phyloP scores from a whole-genome alignment of 1,284 basidiomycete genomes.

The Cutaneotrichosporon sp. region DNA sequence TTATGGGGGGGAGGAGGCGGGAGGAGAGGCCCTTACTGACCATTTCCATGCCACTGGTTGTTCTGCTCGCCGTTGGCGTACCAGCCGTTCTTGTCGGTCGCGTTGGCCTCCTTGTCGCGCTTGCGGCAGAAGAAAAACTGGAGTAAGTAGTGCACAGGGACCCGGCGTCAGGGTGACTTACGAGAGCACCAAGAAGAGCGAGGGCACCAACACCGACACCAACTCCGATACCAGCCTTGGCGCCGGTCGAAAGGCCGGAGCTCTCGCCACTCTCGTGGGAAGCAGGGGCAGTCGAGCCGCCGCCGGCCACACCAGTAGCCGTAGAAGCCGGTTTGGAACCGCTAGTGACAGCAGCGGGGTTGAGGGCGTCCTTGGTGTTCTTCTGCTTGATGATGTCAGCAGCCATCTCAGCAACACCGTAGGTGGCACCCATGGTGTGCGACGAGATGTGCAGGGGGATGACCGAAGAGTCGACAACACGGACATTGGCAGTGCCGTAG shows the following conservation, averaged over 20 bases:
- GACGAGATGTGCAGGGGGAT: constrained; percentile 50
- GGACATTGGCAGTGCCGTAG: constrained; percentile 58
- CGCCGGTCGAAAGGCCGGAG: constrained; percentile 18
- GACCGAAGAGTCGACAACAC: constrained; percentile 51
- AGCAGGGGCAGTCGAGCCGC: constrained; percentile 19
- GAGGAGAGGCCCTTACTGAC: neutral
- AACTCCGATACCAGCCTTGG: constrained; percentile 40
- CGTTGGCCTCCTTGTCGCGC: constrained; percentile 7
- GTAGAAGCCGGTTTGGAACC: no score
- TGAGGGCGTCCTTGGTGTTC: neutral
- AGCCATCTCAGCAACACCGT: constrained; percentile 66
- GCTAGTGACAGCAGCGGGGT: no score
- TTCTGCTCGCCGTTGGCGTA: constrained; percentile 11
- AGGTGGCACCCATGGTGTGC: constrained; percentile 53
- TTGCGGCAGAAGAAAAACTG: constrained; percentile 11
- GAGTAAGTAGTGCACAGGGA: neutral
- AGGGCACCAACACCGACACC: constrained; percentile 34
- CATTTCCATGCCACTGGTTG: constrained; percentile 5
- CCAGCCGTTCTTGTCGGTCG: constrained; percentile 11
- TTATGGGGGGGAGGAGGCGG: neutral
- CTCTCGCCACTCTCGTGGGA: constrained; percentile 11
- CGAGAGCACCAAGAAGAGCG: constrained; percentile 29
- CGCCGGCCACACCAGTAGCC: no score
- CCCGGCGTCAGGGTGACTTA: constrained; percentile 1
- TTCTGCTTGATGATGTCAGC: constrained; percentile 56